Percentiles rank a stretch among this genome's conserved stretches.
These are phyloP conservation scores for Hypocreales sp. DNA, from an alignment of 2,329 filamentous ascomycete species.

Conservation along the genomic window DNA sequence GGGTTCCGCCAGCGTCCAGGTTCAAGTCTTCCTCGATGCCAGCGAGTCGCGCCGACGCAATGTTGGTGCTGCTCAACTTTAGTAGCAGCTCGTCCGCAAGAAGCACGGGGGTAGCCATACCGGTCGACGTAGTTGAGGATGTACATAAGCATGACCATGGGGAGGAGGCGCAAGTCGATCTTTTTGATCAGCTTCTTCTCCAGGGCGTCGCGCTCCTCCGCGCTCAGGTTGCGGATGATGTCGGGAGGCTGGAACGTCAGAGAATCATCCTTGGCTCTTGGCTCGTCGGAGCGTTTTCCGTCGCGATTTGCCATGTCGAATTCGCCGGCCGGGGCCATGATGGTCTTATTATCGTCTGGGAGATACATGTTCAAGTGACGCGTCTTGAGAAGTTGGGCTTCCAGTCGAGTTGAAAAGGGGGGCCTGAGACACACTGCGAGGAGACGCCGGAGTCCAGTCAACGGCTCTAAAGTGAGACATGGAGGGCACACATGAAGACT, in stretches of 20 bases:
- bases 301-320: no score
- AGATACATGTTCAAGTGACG: no score
- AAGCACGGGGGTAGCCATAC: neutral
- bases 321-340: no score
- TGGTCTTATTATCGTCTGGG: no score
- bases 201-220: neutral
- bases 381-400: no score
- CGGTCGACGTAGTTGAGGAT: constrained; percentile 32
- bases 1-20: constrained; percentile 17
- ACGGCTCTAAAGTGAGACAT: no score
- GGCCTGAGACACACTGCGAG: no score
- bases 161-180: constrained; percentile 15
- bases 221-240: constrained; percentile 1
- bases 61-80: constrained; percentile 20
- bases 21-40: constrained; percentile 34
- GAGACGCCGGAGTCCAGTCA: no score
- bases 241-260: constrained; percentile 2
- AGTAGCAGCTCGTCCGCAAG: neutral
- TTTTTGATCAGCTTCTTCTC: constrained; percentile 8
- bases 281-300: no score
- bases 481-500: no score
- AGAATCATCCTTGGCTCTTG: no score
- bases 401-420: no score
- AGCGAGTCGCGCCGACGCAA: constrained; percentile 6
- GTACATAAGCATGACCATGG: constrained; percentile 9